phyloP scores from a whole-genome alignment of 148 eudicot species.

The Chenopodium suecicum region DNA sequence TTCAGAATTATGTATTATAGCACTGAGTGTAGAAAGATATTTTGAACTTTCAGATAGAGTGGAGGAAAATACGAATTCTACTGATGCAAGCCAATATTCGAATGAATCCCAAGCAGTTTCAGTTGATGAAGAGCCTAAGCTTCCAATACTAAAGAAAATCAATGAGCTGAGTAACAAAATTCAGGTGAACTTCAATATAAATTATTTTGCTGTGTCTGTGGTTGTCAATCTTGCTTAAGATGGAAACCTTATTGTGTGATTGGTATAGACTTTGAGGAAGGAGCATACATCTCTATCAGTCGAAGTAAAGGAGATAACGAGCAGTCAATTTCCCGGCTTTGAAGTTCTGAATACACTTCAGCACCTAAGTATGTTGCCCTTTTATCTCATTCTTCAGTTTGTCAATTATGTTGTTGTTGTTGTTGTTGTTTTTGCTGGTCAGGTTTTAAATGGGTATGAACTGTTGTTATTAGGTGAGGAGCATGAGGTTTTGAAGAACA shows the following conservation, averaged over 20 bases:
- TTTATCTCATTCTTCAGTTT: neutral
- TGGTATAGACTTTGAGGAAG: constrained; percentile 62
- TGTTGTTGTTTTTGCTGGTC: neutral
- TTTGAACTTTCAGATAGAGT: constrained; percentile 36
- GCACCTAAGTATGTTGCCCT: constrained; percentile 56
- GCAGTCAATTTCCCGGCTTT: constrained; percentile 61
- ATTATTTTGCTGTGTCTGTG: neutral
- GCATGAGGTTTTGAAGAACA: constrained; percentile 64
- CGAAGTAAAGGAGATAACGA: constrained; percentile 65
- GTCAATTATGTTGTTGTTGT: neutral
- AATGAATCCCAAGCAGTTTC: constrained; percentile 35
- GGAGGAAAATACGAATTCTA: constrained; percentile 29
- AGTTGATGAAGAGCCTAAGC: constrained; percentile 54
- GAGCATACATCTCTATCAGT: constrained; percentile 53
- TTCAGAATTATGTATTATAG: neutral
- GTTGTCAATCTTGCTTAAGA: neutral
- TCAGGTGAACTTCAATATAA: constrained; percentile 35
- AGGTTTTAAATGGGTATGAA: neutral
- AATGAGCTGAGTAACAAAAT: constrained; percentile 52
- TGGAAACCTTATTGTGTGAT: neutral
- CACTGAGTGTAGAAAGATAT: constrained; percentile 5
- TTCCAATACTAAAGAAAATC: constrained; percentile 67
- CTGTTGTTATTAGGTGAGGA: constrained; percentile 51
- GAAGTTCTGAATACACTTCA: constrained; percentile 66
- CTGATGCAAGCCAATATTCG: constrained; percentile 38